These are phyloP conservation scores for Neurospora sublineolata DNA, from an alignment of 495 filamentous ascomycete species.

Conservation along the genomic window DNA sequence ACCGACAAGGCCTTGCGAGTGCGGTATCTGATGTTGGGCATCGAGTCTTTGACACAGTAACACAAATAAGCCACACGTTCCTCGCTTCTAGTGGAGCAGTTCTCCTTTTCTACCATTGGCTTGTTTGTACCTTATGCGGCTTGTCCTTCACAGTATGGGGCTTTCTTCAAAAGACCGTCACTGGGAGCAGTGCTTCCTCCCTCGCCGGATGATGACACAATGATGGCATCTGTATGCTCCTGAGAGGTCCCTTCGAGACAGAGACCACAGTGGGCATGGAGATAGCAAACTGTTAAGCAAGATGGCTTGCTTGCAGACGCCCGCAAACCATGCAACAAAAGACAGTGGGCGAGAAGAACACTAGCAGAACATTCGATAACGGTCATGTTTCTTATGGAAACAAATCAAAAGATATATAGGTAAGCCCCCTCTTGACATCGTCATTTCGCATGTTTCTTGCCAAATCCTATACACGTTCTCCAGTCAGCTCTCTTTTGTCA, in stretches of 20 bases:
- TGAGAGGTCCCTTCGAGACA: neutral
- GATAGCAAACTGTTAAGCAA: neutral
- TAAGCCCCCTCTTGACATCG: neutral
- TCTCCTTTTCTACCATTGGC: neutral
- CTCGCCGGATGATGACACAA: neutral
- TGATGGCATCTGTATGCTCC: neutral
- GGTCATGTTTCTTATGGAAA: neutral
- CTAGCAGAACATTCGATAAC: neutral
- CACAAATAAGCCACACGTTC: neutral
- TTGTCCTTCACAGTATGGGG: neutral
- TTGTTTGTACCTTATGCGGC: neutral
- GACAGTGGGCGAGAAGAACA: neutral
- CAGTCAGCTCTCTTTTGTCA: neutral
- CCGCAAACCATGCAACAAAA: neutral
- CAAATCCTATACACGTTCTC: neutral
- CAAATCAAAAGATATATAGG: neutral
- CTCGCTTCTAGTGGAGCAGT: neutral
- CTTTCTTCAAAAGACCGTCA: neutral
- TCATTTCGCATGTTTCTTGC: neutral
- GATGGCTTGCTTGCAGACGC: neutral
- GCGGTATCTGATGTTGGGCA: slow-evolving; percentile 4
- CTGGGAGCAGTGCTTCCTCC: neutral
- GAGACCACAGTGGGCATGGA: neutral
- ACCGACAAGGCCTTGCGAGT: neutral
- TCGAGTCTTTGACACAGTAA: slow-evolving; percentile 1